A percentile compares a stretch with the other conserved stretches of the same genome.
Conservation (phyloP, 148 eudicot species). For the Heliamphora exappendiculata region DNA sequence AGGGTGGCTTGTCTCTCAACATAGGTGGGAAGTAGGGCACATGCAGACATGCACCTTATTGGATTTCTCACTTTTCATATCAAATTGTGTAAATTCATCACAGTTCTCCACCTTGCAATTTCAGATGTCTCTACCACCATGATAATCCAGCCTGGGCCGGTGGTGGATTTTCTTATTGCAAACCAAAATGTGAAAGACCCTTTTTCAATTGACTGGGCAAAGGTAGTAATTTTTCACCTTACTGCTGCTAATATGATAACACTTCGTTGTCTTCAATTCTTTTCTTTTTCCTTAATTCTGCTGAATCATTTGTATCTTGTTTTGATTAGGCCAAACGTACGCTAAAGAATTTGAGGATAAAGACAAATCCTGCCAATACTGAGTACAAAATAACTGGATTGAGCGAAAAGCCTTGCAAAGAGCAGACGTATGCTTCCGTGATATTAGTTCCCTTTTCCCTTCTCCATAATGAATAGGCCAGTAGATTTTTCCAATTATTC, state of each 20-base stretch:
- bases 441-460: neutral
- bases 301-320: neutral
- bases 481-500: neutral
- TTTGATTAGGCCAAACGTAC: slow-evolving; percentile 65
- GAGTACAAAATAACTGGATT: slow-evolving; percentile 81
- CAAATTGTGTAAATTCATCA: neutral
- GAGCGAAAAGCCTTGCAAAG: slow-evolving; percentile 62
- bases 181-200: slow-evolving; percentile 85
- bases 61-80: neutral
- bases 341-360: slow-evolving; percentile 75
- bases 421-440: slow-evolving; percentile 43
- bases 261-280: neutral
- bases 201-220: slow-evolving; percentile 69
- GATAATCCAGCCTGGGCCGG: slow-evolving; percentile 91
- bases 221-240: slow-evolving; percentile 28
- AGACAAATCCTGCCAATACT: slow-evolving; percentile 61
- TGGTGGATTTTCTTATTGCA: slow-evolving; percentile 66
- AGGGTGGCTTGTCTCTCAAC: slow-evolving; percentile 83
- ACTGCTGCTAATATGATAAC: neutral
- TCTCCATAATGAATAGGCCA: neutral
- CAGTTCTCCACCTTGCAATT: neutral
- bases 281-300: neutral
- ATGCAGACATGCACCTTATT: neutral
- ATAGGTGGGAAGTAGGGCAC: slow-evolving; percentile 38
- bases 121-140: slow-evolving; percentile 96